These are phyloP conservation scores for Waltergamsia citrina DNA, from an alignment of 2,329 filamentous ascomycete genomes.

Conservation along the genomic window DNA sequence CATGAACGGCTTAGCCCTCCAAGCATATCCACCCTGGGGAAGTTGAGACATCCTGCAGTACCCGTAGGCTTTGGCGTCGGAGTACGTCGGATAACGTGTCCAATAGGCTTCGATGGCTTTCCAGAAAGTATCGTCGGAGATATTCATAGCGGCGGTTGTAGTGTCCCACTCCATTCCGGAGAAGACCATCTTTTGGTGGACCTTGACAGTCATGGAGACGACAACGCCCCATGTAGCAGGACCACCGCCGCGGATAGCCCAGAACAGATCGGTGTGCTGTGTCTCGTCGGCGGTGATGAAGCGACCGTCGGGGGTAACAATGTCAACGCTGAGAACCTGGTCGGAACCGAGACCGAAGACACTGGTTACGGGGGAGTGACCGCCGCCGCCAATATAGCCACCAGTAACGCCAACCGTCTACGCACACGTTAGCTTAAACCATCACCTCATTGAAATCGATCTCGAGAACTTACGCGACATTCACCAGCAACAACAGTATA, in stretches of 20 bases:
- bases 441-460: neutral
- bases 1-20: slow-evolving; percentile 22
- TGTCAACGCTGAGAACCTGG: slow-evolving; percentile 38
- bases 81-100: slow-evolving; percentile 17
- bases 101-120: slow-evolving; percentile 20
- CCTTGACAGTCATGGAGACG: slow-evolving; percentile 22
- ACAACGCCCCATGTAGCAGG: slow-evolving; percentile 32
- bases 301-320: slow-evolving; percentile 33
- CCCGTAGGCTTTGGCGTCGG: slow-evolving; percentile 15
- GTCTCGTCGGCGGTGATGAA: slow-evolving; percentile 28
- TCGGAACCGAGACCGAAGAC: slow-evolving; percentile 33
- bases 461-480: slow-evolving; percentile 22
- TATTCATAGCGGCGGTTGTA: slow-evolving; percentile 15
- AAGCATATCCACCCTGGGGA: slow-evolving; percentile 12
- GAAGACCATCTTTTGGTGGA: slow-evolving; percentile 19
- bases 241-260: slow-evolving; percentile 37
- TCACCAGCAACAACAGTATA: slow-evolving; percentile 43
- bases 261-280: slow-evolving; percentile 36
- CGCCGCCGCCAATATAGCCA: slow-evolving; percentile 26
- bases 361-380: slow-evolving; percentile 36
- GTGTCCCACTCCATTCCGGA: slow-evolving; percentile 25
- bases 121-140: slow-evolving; percentile 19
- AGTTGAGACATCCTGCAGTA: slow-evolving; percentile 12
- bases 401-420: slow-evolving; percentile 16
- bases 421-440: neutral